Base-by-base conservation (phyloP, 1,284 basidiomycete genomes). In the Apiotrichum sp. region DNA sequence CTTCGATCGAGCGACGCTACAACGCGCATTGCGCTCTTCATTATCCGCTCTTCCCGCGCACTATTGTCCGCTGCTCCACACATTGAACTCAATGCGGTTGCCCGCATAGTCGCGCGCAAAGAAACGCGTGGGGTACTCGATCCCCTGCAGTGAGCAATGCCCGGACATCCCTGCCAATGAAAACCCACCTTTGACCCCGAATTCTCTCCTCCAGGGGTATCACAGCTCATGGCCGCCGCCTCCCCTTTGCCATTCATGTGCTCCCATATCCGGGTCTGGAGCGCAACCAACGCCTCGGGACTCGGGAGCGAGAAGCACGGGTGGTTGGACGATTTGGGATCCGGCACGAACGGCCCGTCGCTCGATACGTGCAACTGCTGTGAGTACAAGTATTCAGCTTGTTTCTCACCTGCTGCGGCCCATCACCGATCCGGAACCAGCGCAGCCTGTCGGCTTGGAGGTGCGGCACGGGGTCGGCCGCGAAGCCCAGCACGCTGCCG, bases 31-130 rank as follows among this genome's bases (percentile, higher is more conserved):
- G 29, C 29, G 29, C 29, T 29, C 29, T 29, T 29, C 3, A 29
- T 3, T 29, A 29, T 29, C 29, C 29, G 2, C 29, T 29, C 29
- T 29, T 29, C 29, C 29, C 29, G 29, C 29, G 29, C 3, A 29
- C 29, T 29, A 29, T 29, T 29, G 29, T 3, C 29, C 29, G 29
- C 29, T 38, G n/a, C n/a, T 16, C 40, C 40, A 41, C 13, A 41
- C 40, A 16, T 41, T 41, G 40, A 76, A 76, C 58, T 75, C 74
- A 8, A 76, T 59, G 45, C 72, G 62, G 60, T 76, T 76, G 7
- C 68, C 69, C 1, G 73, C 71, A 43, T 67, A 76, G 57, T 75
- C 71, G 38, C 65, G 60, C 10, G 65, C 68, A 48, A 75, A 75
- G 67, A 74, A 73, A 32, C 72, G 55, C 9, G 66, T 65, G 6